phyloP scores from a whole-genome alignment of 176 grass and related monocot genomes.

The Avena eriantha region DNA sequence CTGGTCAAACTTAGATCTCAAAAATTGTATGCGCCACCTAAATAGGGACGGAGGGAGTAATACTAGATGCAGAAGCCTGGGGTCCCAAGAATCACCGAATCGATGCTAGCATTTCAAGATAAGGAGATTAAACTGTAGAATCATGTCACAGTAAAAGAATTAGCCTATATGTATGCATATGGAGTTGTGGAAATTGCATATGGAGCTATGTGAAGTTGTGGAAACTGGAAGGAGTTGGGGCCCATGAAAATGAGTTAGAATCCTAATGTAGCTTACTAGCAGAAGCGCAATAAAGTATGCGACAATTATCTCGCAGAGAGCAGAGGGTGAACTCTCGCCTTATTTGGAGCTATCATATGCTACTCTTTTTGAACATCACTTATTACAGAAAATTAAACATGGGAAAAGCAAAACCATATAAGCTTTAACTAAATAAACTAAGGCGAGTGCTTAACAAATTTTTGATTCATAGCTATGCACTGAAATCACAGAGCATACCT shows the following conservation, averaged over 20 bases:
- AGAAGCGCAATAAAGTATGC: neutral
- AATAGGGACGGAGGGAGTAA: neutral
- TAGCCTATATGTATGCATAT: neutral
- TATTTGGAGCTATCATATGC: conserved; percentile 29
- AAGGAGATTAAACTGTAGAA: neutral
- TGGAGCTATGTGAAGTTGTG: neutral
- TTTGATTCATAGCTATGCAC: neutral
- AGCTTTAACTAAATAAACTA: conserved; percentile 11
- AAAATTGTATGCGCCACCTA: no score
- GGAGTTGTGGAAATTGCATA: neutral
- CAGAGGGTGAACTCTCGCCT: neutral
- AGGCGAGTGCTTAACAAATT: conserved; percentile 5
- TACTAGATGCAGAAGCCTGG: neutral
- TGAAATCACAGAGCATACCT: conserved; percentile 58
- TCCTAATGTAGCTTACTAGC: neutral
- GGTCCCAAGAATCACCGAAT: conserved; percentile 19
- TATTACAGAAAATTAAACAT: conserved; percentile 1
- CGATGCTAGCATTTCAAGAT: neutral
- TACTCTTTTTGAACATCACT: conserved; percentile 34
- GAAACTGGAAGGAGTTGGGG: neutral
- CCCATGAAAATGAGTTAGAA: conserved; percentile 12
- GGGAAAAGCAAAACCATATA: neutral
- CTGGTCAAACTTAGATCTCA: no score
- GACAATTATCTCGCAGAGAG: neutral
- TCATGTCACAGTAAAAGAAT: neutral